phyloP scores from a whole-genome alignment of 331 rosid genomes.

The Acacia concinna region DNA sequence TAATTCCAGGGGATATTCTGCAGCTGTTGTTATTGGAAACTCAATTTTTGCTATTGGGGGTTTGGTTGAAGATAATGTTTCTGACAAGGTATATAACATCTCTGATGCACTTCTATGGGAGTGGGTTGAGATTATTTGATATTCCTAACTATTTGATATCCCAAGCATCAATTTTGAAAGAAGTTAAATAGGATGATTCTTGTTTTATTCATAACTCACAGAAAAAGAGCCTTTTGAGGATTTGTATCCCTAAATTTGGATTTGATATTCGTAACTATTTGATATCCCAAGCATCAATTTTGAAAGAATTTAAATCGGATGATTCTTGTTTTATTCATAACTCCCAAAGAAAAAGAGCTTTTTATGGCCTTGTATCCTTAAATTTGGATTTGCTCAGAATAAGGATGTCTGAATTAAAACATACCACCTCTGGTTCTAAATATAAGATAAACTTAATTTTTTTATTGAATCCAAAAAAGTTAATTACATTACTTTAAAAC shows the following conservation, averaged over 20 bases:
- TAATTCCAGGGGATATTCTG: conserved; percentile 34
- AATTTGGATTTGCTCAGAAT: not conserved
- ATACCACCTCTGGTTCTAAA: too few species aligned
- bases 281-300: not conserved
- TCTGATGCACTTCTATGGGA: not conserved
- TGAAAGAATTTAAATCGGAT: not conserved
- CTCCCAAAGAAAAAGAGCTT: not conserved
- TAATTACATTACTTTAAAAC: too few species aligned
- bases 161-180: not conserved
- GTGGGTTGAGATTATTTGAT: not conserved
- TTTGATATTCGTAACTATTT: too few species aligned
- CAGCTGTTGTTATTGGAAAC: conserved; percentile 37
- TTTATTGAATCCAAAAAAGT: too few species aligned
- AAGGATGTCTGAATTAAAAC: not conserved
- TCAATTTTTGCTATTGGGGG: conserved; percentile 48
- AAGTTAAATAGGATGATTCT: not conserved
- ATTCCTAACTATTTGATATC: not conserved
- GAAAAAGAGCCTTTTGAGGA: not conserved
- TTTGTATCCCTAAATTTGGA: not conserved
- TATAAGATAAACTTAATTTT: too few species aligned
- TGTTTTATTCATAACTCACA: not conserved
- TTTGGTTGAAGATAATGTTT: conserved; percentile 3
- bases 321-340: not conserved
- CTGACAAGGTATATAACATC: conserved; percentile 38
- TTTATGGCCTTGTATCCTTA: not conserved